A percentile compares a stretch with the other conserved stretches of the same genome.
These are phyloP conservation scores for Wallacemonas sp. DNA, from an alignment of 208 protist species.

Conservation along the genomic window DNA sequence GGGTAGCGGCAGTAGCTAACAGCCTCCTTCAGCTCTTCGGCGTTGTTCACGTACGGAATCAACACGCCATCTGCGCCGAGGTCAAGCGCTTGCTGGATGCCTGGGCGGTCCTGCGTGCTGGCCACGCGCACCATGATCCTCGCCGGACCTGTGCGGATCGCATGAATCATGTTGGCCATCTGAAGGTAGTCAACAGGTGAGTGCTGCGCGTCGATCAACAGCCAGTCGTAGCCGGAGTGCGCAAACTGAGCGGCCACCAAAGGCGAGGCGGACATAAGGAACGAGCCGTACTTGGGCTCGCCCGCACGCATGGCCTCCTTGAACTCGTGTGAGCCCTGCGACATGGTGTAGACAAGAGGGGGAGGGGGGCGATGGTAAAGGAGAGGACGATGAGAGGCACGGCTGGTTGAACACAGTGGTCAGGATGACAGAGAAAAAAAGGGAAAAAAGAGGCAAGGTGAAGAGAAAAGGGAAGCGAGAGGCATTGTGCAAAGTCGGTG, in stretches of 20 bases:
- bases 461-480: not conserved
- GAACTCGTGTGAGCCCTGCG: slow-evolving; percentile 17
- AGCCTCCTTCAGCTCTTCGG: slow-evolving; percentile 28
- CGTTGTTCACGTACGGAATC: slow-evolving; percentile 45
- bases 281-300: slow-evolving; percentile 38
- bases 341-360: not conserved
- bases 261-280: slow-evolving; percentile 28
- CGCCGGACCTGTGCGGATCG: slow-evolving; percentile 28
- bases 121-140: slow-evolving; percentile 40
- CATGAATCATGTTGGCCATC: slow-evolving; percentile 26
- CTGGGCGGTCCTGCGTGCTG: slow-evolving; percentile 31
- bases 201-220: slow-evolving; percentile 45
- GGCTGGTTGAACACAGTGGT: not conserved
- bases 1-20: slow-evolving; percentile 41
- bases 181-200: slow-evolving; percentile 17
- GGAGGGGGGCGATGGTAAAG: not conserved
- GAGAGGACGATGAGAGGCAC: not conserved
- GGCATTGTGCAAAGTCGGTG: too few relatives aligned
- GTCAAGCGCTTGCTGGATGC: slow-evolving; percentile 44
- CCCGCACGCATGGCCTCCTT: slow-evolving; percentile 28
- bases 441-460: not conserved
- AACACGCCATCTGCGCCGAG: slow-evolving; percentile 41
- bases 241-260: slow-evolving; percentile 25
- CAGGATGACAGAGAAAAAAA: not conserved
- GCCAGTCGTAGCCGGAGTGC: slow-evolving; percentile 43